Evolutionary conservation across 495 filamentous ascomycete species (phyloP), one percentile per base, ranked within the genome.

Genomic region (Pyrenula aspistea): DNA sequence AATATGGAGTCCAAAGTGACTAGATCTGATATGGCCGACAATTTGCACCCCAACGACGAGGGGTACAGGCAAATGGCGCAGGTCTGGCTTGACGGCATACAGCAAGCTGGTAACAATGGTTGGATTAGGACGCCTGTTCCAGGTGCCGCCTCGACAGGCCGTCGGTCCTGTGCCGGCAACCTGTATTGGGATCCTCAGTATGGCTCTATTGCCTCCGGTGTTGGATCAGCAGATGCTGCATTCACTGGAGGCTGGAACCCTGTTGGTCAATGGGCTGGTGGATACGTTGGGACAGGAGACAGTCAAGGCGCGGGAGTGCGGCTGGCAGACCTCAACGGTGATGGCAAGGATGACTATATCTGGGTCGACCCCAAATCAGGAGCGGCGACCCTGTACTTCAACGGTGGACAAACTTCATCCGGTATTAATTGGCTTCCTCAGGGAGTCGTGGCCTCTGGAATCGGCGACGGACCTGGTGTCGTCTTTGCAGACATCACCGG

Each of bases 11-110:
- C 1, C 8, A n/a, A n/a, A n/a, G 12, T 56, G 25, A 60, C 60
- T 1, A 24, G 22, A 25, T 51, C 11, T 1, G 72, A 80, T 53
- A 51, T 82, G 2, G 64, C 63, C 0, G 78, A 81, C 58, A 68
- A 65, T 2, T 77, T 68, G 0, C 79, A 83, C 53, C 79, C 80
- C 0, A 74, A 63, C 15, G 73, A 78, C 48, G 55, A 21, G 0
- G 79, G 78, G 10, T 82, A 82, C 52, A 57, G 62, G 57, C 71
- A 74, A 61, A 81, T 83, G 80, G 76, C 79, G 10, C 60, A 69
- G 1, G 65, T 82, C 0, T 83, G 73, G 73, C 77, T 67, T 62
- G 63, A 60, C 0, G 77, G 69, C 2, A 65, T 82, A 19, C 59
- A 55, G 12, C 31, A 51, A 56, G 74, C 60, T 54, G 60, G 60